These are phyloP conservation scores for Curvularia lunata DNA, from an alignment of 2,329 filamentous ascomycete genomes.

Conservation along the genomic window DNA sequence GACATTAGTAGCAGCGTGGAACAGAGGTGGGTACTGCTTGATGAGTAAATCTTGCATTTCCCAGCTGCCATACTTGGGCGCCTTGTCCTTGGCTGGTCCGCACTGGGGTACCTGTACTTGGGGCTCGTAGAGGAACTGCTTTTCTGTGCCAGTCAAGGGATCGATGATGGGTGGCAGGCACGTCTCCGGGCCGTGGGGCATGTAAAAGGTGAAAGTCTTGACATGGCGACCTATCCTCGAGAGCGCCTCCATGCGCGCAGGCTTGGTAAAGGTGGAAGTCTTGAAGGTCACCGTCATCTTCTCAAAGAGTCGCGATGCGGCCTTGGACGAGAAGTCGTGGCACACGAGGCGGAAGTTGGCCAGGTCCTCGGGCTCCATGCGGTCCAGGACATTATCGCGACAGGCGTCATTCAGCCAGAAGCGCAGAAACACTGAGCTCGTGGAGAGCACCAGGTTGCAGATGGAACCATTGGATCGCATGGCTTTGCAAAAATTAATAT, in stretches of 20 bases:
- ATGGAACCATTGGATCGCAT: conserved; percentile 55
- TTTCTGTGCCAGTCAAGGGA: conserved; percentile 75
- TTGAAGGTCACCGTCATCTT: conserved; percentile 74
- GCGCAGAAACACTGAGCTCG: conserved; percentile 56
- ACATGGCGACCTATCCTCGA: conserved; percentile 79
- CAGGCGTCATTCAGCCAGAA: conserved; percentile 58
- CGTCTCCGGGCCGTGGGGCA: conserved; percentile 77
- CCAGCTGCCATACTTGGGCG: conserved; percentile 79
- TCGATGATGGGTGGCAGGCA: conserved; percentile 86
- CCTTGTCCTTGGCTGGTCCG: conserved; percentile 59
- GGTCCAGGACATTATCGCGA: conserved; percentile 53
- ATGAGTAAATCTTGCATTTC: conserved; percentile 82
- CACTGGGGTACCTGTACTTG: conserved; percentile 67
- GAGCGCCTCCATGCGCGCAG: conserved; percentile 74
- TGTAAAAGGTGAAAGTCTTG: conserved; percentile 76
- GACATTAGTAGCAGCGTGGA: conserved; percentile 88
- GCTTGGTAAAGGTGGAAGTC: conserved; percentile 76
- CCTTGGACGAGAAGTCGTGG: conserved; percentile 72
- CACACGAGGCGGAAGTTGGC: conserved; percentile 67
- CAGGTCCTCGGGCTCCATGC: conserved; percentile 52
- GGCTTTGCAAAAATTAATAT: conserved; percentile 44
- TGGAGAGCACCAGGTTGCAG: conserved; percentile 58
- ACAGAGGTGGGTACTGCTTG: conserved; percentile 85
- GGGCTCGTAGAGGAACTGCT: conserved; percentile 81
- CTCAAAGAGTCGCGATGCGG: conserved; percentile 73